Percentiles rank a stretch among this genome's conserved stretches.
Evolutionary conservation across 1,139 yeast genomes (phyloP).

Genomic region (Yamadazyma atmosphaerica): DNA sequence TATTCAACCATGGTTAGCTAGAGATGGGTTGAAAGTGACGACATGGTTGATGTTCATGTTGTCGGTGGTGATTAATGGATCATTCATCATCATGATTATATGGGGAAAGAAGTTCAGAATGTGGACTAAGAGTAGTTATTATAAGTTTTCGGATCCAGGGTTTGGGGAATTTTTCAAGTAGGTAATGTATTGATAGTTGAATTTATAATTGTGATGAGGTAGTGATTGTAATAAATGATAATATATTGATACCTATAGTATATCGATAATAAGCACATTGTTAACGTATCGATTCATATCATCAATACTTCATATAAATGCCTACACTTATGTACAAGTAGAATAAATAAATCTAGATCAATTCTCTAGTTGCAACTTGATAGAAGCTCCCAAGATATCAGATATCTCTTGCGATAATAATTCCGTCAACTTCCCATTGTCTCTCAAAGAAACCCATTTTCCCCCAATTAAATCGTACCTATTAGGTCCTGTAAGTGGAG

Average conservation of each 20-base stretch:
- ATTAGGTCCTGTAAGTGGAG: constrained; percentile 93
- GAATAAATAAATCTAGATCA: too few species aligned
- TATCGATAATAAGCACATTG: too few species aligned
- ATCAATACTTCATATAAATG: too few species aligned
- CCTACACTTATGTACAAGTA: too few species aligned
- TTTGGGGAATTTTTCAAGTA: constrained; percentile 13
- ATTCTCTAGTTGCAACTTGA: constrained; percentile 20
- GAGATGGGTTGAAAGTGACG: constrained; percentile 32
- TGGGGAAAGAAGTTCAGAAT: constrained; percentile 45
- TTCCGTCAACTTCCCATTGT: constrained; percentile 48
- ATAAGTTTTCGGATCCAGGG: constrained; percentile 20
- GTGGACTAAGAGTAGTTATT: constrained; percentile 28
- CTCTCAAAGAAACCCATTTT: constrained; percentile 64
- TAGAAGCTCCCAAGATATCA: constrained; percentile 31
- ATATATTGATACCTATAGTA: too few species aligned
- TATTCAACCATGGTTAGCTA: constrained; percentile 47
- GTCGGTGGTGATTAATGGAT: constrained; percentile 43
- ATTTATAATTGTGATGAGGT: too few species aligned
- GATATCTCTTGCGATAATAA: constrained; percentile 50
- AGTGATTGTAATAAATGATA: too few species aligned
- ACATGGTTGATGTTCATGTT: constrained; percentile 52
- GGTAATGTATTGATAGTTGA: too few species aligned
- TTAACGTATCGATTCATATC: too few species aligned
- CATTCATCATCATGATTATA: constrained; percentile 33
- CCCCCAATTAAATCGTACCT: constrained; percentile 57